Base-by-base conservation (phyloP, 768 basidiomycete species). In the Cystobasidium onofrii region DNA sequence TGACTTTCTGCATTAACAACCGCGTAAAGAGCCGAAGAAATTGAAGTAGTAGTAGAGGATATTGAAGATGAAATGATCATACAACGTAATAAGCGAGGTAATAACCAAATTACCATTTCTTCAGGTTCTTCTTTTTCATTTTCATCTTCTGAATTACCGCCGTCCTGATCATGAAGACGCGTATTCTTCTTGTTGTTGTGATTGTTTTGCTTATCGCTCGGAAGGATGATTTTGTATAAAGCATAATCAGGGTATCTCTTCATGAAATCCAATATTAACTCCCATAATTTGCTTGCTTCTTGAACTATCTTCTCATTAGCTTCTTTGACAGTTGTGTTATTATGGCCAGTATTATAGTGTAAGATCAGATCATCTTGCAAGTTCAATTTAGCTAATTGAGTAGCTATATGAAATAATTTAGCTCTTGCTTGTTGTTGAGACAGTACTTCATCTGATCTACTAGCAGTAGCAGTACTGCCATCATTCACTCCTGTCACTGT, bases 101-200 rank as follows among this genome's bases (percentile, higher is more conserved):
- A 36, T 13, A 71, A 27, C 52, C 69, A 71, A 31, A 60, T 27
- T 18, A 17, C 6, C 69, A 71, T 71, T 52, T 71, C 69, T 71
- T 43, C 69, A 27, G 29, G 9, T 18, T 18, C 10, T 29, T 9
- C 13, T 20, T 61, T 44, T 2, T 46, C 66, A 13, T 69, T 23
- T 31, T 25, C 23, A 18, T 15, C 66, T 18, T 69, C 27, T 3
- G 31, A 9, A 39, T 64, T 64, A 6, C 62, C 36, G 10, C 27
- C n/a, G 12, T 12, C 36, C n/a, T n/a, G n/a, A n/a, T 27, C 62
- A 3, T 25, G 3, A 29, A 7, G 10, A 64, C 36, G n/a, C n/a
- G n/a, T 27, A 7, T 25, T 25, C 36, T 36, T 27, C 4, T 34
- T 36, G 25, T n/a, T 34, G 27, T 36, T 25, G 62, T n/a, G n/a